These are phyloP conservation scores for Penicillium sp. DNA, from an alignment of 2,329 filamentous ascomycete genomes.

Conservation along the genomic window DNA sequence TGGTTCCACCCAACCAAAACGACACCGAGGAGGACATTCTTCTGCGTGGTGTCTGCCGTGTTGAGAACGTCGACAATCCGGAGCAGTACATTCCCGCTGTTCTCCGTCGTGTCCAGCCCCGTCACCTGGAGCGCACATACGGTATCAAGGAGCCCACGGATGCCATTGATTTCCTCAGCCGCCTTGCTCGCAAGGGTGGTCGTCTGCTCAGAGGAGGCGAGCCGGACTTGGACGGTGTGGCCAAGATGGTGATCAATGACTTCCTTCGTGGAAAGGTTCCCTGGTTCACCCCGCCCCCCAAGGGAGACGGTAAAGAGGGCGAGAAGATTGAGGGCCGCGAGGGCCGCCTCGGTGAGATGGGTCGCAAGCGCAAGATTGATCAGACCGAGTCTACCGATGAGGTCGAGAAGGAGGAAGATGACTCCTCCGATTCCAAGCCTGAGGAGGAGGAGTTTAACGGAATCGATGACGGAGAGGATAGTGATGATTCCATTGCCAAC, in stretches of 20 bases:
- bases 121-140: constrained; percentile 90
- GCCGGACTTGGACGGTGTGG: constrained; percentile 87
- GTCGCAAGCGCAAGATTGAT: constrained; percentile 68
- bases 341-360: constrained; percentile 79
- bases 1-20: constrained; percentile 80
- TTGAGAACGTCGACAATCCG: constrained; percentile 94
- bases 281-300: constrained; percentile 84
- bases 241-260: constrained; percentile 95
- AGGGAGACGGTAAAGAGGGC: constrained; percentile 48
- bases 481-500: constrained; percentile 41
- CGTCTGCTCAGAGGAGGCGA: constrained; percentile 87
- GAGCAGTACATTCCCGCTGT: constrained; percentile 91
- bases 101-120: constrained; percentile 71
- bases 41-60: constrained; percentile 81
- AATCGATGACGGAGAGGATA: constrained; percentile 38
- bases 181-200: constrained; percentile 80
- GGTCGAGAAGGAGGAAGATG: constrained; percentile 1
- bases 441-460: constrained; percentile 35
- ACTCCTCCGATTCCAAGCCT: constrained; percentile 35
- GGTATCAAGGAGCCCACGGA: constrained; percentile 75
- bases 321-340: constrained; percentile 63
- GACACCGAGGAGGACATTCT: constrained; percentile 86
- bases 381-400: constrained; percentile 41
- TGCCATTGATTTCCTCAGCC: constrained; percentile 76
- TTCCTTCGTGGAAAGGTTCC: constrained; percentile 93